These are phyloP conservation scores for Pezicula neosporulosa DNA, from an alignment of 2,329 filamentous ascomycete genomes.

Conservation along the genomic window DNA sequence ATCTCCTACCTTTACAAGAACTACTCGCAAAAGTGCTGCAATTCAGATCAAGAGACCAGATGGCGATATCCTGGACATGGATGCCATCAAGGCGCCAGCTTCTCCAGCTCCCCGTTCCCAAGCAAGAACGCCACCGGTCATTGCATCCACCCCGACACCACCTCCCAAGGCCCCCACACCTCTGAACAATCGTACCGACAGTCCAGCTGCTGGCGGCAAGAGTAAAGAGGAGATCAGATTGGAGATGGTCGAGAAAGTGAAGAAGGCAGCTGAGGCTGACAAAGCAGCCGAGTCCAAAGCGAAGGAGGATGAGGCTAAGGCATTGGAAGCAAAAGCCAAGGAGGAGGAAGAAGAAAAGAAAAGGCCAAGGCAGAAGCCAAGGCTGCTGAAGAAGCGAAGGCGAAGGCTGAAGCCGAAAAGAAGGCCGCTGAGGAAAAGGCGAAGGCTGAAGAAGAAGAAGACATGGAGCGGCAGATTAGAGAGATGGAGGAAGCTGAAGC, in stretches of 20 bases:
- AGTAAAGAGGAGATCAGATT: slow-evolving; percentile 77
- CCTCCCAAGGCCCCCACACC: slow-evolving; percentile 71
- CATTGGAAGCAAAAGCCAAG: slow-evolving; percentile 27
- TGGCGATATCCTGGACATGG: slow-evolving; percentile 73
- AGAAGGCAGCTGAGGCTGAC: slow-evolving; percentile 32
- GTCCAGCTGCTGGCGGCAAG: slow-evolving; percentile 58
- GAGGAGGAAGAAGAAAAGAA: slow-evolving; percentile 26
- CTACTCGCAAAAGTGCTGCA: slow-evolving; percentile 59
- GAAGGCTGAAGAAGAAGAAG: slow-evolving; percentile 46
- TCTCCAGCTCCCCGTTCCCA: slow-evolving; percentile 49
- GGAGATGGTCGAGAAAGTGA: slow-evolving; percentile 63
- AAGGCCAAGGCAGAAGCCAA: slow-evolving; percentile 24
- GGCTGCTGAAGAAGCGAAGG: slow-evolving; percentile 32
- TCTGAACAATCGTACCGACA: slow-evolving; percentile 68
- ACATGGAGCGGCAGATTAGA: slow-evolving; percentile 56
- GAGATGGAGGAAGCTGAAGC: slow-evolving; percentile 47
- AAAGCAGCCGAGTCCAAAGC: slow-evolving; percentile 29
- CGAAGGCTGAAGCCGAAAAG: slow-evolving; percentile 28
- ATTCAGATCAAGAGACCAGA: slow-evolving; percentile 82
- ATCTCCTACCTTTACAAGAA: slow-evolving; percentile 26
- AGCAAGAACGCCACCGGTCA: slow-evolving; percentile 56
- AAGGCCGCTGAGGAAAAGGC: slow-evolving; percentile 28
- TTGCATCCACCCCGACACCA: slow-evolving; percentile 74
- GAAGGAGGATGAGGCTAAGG: slow-evolving; percentile 27
- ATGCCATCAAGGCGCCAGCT: slow-evolving; percentile 61